Evolutionary conservation across 805 yeast species (phyloP).

Genomic region (Lipomyces orientalis): DNA sequence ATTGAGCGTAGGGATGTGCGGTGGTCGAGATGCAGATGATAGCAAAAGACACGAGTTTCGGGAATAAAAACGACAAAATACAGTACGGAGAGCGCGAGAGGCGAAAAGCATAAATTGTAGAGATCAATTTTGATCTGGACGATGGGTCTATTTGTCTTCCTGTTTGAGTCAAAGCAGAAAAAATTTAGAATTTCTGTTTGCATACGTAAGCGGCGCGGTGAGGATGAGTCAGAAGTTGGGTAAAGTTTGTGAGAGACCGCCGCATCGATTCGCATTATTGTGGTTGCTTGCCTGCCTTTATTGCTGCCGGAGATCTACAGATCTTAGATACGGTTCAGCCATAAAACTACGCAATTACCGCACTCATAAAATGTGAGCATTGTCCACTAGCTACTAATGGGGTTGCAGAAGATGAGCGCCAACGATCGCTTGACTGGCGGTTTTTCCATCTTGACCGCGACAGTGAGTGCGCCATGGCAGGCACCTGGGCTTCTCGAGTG

Average conservation of each 20-base stretch:
- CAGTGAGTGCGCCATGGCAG: too few species aligned
- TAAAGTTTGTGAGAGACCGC: not conserved
- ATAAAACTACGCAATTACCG: too few species aligned
- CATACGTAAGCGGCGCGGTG: not conserved
- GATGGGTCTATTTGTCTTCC: not conserved
- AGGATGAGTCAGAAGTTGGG: not conserved
- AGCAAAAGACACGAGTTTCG: not conserved
- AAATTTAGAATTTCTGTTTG: not conserved
- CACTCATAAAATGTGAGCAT: too few species aligned
- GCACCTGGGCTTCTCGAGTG: too few species aligned
- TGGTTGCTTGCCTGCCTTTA: too few species aligned
- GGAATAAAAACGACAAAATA: not conserved
- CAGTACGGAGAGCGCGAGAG: not conserved
- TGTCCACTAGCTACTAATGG: too few species aligned
- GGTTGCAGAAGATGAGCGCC: too few species aligned
- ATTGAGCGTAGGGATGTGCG: not conserved
- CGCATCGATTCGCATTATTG: too few species aligned
- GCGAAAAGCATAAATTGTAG: not conserved
- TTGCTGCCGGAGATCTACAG: too few species aligned
- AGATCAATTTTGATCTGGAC: not conserved
- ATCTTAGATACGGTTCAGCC: too few species aligned
- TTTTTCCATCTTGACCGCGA: too few species aligned
- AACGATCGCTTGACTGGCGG: too few species aligned
- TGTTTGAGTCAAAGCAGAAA: not conserved
- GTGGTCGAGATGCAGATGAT: not conserved